These are phyloP conservation scores for Coemansia sp. DNA, from an alignment of 192 early-diverging fungal species.

Conservation along the genomic window DNA sequence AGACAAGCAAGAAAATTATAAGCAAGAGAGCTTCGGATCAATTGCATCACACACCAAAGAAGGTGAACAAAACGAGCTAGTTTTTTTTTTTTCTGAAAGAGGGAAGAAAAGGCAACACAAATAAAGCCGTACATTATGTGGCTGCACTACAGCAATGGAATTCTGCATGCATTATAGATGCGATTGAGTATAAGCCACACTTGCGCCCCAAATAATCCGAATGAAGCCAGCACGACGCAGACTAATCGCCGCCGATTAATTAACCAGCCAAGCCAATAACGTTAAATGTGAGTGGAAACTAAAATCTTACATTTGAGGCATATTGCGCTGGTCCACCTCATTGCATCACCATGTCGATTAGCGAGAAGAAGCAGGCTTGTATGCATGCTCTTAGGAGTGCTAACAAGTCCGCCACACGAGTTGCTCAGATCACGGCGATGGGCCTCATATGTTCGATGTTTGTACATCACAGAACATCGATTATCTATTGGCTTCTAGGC, in stretches of 20 bases:
- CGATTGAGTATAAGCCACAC: background rate
- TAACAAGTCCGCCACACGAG: no score
- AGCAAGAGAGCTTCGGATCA: background rate
- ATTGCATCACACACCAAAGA: background rate
- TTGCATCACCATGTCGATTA: no score
- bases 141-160: background rate
- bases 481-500: constrained; percentile 6
- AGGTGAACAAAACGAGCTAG: background rate
- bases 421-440: no score
- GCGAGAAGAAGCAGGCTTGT: no score
- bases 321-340: no score
- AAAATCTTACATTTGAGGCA: no score
- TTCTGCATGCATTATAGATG: background rate
- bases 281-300: background rate
- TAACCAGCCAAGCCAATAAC: background rate
- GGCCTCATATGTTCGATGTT: no score
- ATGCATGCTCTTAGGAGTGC: no score
- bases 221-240: no score
- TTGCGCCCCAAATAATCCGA: background rate
- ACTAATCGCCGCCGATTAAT: background rate
- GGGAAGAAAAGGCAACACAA: background rate
- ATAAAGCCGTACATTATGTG: background rate
- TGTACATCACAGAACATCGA: background rate
- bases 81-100: background rate
- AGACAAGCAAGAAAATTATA: background rate